Base-by-base conservation (phyloP, 345 rosid genomes). In the Chamaenerion angustifolium region DNA sequence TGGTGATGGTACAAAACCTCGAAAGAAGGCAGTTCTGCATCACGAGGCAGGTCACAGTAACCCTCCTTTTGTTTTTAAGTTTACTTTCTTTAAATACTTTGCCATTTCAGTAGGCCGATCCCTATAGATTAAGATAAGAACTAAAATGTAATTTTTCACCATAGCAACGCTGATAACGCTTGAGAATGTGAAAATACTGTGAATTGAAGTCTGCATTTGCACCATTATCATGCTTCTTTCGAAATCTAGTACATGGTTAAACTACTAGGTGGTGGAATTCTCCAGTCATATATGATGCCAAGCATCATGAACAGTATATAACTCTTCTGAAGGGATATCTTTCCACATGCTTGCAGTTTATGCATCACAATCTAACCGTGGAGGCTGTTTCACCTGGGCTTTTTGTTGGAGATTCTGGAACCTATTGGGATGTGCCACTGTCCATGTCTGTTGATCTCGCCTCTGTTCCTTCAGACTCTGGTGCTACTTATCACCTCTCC, bases 381-480 rank as follows among this genome's bases (percentile, higher is more conserved):
- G 93, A 84, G 63, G 93, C 89, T 25, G 75, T 60, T 59, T 75
- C 71, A 70, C 96, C 96, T 10, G 93, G 81, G 60, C 77, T 87
- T 21, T 87, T 74, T 67, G 72, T 76, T 42, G 95, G 76, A 65
- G 68, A 74, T 55, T 49, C 54, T 51, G 78, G 78, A 64, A 73
- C 71, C 48, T 84, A 84, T 48, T 87, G 95, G 98, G 93, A 92
- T 62, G 80, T 87, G 15, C 96, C 96, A 2, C 71, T 82, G 13
- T 78, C 85, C 12, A 42, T 69, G 77, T 78, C 82, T 42, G 35
- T 73, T 61, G 95, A 87, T 75, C 56, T 76, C 51, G 89, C 85
- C 18, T 87, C 98, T 45, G 61, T 82, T 64, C 65, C 85, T 60
- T 70, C 79, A 46, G 76, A 69, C 13, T 75, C 82, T 46, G 85